Base-by-base conservation (phyloP, 169 alveolate species). In the Amoebophrya sp. region DNA sequence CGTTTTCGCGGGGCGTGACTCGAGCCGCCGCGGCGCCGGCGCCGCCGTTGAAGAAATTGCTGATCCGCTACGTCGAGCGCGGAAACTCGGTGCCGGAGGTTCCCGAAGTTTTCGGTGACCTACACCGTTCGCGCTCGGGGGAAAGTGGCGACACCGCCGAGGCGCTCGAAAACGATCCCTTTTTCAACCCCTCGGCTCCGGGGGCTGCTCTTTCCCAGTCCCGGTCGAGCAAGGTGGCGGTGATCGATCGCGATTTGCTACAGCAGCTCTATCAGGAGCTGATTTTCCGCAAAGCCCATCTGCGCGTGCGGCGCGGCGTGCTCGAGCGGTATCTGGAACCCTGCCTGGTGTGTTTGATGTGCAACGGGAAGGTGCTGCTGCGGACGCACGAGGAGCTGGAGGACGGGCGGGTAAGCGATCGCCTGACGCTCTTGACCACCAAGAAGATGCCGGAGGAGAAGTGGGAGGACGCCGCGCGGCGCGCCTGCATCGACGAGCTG, bases 301-400 rank as follows among this genome's bases (percentile, higher is more conserved):
- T 66, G 83, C 83, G 83, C 83, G 1, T 66, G 83, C 83, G 83
- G 39, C 83, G 83, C 35, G 83, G 83, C 29, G 83, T 25, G 29
- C 83, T 66, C 12, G 83, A 66, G 32, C 83, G 83, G 39, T 66
- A 66, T 25, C 32, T 66, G 83, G 83, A 66, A 25, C 83, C 83
- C 38, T 66, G 12, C 35, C 83, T 66, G 32, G 83, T 66, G 29
- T 66, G 83, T n/a, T n/a, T 66, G 35, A n/a, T 66, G 83, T 66
- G 83, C 35, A 25, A 66, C 29, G 83, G 18, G 35, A 66, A 66
- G 18, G 32, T 66, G 12, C 83, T 66, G 29, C 83, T 66, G 0
- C 83, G 83, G 83, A 66, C 83, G 83, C 83, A 66, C 83, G 83
- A 66, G 83, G 83, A 66, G 32, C 35, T 66, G 83, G 83, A 66